phyloP scores from a whole-genome alignment of 352 stramenopile genomes.

The Thraustotheca clavata region DNA sequence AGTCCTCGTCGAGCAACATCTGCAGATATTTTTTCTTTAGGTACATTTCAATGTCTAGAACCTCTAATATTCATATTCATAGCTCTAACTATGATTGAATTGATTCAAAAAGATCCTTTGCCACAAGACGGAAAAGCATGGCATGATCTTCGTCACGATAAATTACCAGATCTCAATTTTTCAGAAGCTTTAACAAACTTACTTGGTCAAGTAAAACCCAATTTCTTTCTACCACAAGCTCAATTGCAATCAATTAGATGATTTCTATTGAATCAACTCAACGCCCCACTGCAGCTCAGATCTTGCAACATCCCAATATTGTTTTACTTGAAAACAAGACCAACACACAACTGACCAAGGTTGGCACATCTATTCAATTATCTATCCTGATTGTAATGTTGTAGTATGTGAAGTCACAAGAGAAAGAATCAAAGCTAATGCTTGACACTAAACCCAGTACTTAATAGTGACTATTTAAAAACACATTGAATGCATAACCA shows the following conservation, averaged over 20 bases:
- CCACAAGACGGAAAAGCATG: slow-evolving; percentile 48
- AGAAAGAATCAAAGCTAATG: too few relatives aligned
- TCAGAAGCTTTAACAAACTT: slow-evolving; percentile 32
- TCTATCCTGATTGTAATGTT: too few relatives aligned
- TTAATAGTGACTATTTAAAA: too few relatives aligned
- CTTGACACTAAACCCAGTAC: too few relatives aligned
- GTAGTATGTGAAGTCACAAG: too few relatives aligned
- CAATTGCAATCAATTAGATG: slow-evolving; percentile 57
- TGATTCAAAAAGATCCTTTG: slow-evolving; percentile 33
- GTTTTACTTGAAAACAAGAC: too few relatives aligned
- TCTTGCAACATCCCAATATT: slow-evolving; percentile 29
- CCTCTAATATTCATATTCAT: not conserved
- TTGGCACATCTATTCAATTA: too few relatives aligned
- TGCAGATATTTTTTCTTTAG: slow-evolving; percentile 94
- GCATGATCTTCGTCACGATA: slow-evolving; percentile 51
- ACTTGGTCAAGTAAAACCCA: slow-evolving; percentile 35
- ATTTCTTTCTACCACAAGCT: too few relatives aligned
- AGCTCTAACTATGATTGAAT: slow-evolving; percentile 65
- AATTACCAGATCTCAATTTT: slow-evolving; percentile 43
- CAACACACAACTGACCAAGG: too few relatives aligned
- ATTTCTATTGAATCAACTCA: slow-evolving; percentile 38
- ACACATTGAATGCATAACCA: too few relatives aligned
- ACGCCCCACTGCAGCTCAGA: slow-evolving; percentile 34
- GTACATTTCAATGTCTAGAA: slow-evolving; percentile 26
- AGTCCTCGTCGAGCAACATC: slow-evolving; percentile 41